phyloP scores from a whole-genome alignment of 306 rosid genomes.

The Biancaea sappan region DNA sequence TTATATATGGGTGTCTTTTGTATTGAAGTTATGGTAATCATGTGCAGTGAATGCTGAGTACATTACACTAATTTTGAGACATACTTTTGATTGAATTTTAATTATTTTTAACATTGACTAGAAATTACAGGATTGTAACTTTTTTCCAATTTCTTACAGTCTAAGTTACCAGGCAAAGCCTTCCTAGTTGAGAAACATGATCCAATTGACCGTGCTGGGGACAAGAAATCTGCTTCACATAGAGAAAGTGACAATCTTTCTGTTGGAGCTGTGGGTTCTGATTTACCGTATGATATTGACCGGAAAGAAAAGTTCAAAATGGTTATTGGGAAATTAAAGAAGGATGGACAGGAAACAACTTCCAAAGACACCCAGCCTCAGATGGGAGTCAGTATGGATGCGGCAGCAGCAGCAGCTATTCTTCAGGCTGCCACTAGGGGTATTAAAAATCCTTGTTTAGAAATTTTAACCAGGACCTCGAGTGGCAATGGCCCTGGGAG shows the following conservation, averaged over 20 bases:
- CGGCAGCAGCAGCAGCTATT: conserved; percentile 73
- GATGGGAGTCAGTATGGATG: conserved; percentile 52
- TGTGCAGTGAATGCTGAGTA: conserved; percentile 2
- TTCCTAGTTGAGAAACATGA: conserved; percentile 46
- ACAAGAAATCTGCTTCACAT: conserved; percentile 41
- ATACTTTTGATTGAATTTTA: background rate
- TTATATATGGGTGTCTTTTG: too few relatives aligned
- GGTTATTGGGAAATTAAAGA: conserved; percentile 63
- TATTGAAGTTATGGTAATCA: background rate
- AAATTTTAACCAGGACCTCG: conserved; percentile 49
- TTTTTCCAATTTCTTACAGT: conserved; percentile 40
- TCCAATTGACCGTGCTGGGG: conserved; percentile 37
- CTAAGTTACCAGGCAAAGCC: conserved; percentile 54
- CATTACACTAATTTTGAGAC: conserved; percentile 1
- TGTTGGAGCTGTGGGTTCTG: conserved; percentile 50
- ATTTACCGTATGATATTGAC: conserved; percentile 52
- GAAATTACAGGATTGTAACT: background rate
- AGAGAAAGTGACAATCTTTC: conserved; percentile 47
- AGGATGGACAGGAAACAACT: conserved; percentile 59
- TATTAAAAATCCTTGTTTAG: conserved; percentile 58
- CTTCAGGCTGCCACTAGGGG: conserved; percentile 88
- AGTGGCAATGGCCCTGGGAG: conserved; percentile 50
- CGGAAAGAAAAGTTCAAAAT: conserved; percentile 78
- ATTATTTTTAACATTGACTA: conserved; percentile 17
- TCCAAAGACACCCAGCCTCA: conserved; percentile 49